Base-by-base conservation (phyloP, 139 green algal species). In the Tetradesmus lagerheimii region DNA sequence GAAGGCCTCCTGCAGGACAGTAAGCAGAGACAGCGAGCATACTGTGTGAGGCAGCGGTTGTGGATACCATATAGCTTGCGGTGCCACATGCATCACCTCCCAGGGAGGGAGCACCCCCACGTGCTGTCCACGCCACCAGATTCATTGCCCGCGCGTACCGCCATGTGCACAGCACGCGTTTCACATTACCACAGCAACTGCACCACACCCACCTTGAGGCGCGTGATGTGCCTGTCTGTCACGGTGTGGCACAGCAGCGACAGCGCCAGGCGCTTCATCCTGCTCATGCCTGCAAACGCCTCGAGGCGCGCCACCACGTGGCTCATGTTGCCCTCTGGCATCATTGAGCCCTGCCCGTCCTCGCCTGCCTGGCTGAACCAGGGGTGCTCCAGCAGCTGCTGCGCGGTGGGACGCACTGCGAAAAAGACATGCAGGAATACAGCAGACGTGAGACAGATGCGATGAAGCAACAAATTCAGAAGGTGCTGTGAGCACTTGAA, bases 261-360 rank as follows among this genome's bases (percentile, higher is more conserved):
- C 38, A 96, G 92, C 35, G 94, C 94, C 50, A 96, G 75, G 9
- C 94, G 90, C 91, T 95, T 96, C 92, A 96, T 94, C 37, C 92
- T 89, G 77, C 89, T 93, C 92, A 95, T 96, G 87, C 91, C 90
- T 4, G 93, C 92, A 82, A 95, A 96, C 4, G 92, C 90, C 86
- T 92, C 90, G 92, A 96, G 92, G 57, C 93, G 92, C 76, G 93
- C 94, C 74, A 96, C 92, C 89, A 96, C 93, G 79, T 96, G 93
- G 35, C 29, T 83, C 74, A 90, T 90, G 83, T 80, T 80, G 81
- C 81, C 83, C 27, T 80, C 64, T 4, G 34, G n/a, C 8, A 78
- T 20, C 50, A 77, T 31, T 29, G 81, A 47, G 20, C 11, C 81
- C 67, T 78, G n/a, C 37, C 37, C 76, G 4, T 82, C 76, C 37